phyloP scores from a whole-genome alignment of 129 eudicot genomes.

The Heracleum sosnowskyi region DNA sequence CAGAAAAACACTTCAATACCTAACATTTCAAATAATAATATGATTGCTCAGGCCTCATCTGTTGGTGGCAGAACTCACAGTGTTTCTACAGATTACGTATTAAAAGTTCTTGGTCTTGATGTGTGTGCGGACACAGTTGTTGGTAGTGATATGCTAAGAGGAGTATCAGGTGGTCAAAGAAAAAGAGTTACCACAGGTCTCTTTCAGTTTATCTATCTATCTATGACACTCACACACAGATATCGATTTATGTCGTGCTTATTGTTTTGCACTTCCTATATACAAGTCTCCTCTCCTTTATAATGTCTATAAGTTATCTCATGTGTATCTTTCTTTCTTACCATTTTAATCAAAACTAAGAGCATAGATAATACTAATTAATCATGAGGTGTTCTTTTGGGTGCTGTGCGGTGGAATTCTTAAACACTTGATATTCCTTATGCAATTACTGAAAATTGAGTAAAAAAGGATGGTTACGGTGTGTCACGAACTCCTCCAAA shows the following conservation, averaged over 20 bases:
- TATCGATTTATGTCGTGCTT: neutral
- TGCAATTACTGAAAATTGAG: neutral
- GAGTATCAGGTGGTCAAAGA: conserved; percentile 90
- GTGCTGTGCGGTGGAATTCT: neutral
- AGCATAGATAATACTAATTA: neutral
- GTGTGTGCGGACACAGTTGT: conserved; percentile 74
- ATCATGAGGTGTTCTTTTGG: neutral
- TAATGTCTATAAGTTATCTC: neutral
- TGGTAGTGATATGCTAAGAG: conserved; percentile 86
- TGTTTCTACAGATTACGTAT: conserved; percentile 70
- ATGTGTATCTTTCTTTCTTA: neutral
- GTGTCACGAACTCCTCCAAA: neutral
- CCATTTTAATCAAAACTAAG: too few relatives aligned
- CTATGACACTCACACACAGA: neutral
- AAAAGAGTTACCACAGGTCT: conserved; percentile 94
- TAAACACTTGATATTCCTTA: neutral
- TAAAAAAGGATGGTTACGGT: neutral
- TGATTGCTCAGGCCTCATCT: conserved; percentile 57
- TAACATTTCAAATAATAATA: neutral
- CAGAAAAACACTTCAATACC: neutral
- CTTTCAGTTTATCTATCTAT: conserved; percentile 10
- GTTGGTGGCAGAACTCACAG: conserved; percentile 72
- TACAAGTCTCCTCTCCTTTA: neutral
- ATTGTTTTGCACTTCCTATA: neutral
- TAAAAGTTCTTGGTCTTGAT: conserved; percentile 92